Base-by-base conservation (phyloP, 371 early-diverging fungal species). In the Smittium mucronatum region DNA sequence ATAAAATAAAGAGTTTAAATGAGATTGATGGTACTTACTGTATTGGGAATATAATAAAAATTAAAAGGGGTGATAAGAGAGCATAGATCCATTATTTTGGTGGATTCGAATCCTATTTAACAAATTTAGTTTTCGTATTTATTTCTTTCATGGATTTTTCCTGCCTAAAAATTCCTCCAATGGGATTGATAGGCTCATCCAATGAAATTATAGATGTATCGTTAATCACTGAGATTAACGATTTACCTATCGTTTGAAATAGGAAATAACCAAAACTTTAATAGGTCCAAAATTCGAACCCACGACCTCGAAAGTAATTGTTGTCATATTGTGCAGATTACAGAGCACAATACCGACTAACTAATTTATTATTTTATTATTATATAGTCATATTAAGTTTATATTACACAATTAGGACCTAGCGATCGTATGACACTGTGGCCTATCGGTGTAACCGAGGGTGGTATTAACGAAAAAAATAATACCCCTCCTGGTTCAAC, bases 201-300 rank as follows among this genome's bases (percentile, higher is more conserved):
- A 47, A 47, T 47, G 47, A 47, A 47, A 47, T 21, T 21, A 47
- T 47, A 47, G 47, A 47, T 47, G 47, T 47, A 47, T 47, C 47
- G 47, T 47, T 47, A 47, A 47, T 47, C 47, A 47, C 47, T 47
- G 47, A 47, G 47, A 47, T 47, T 47, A 47, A 47, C 5, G 47
- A 47, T 47, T 47, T 47, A 47, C 47, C 47, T 47, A 47, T 47
- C 47, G 47, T 47, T 47, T 47, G 47, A 47, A 47, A 47, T 47
- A 47, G 47, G 47, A 47, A 47, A 47, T 47, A 47, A 47, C 47
- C 47, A 47, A 47, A 47, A 47, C 47, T 47, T 47, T 47, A 47
- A 47, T 47, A 47, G 47, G 47, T 21, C 21, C 47, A 21, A 21
- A 21, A 47, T 47, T 47, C 47, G 47, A 47, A 47, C 47, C 5